A percentile compares a stretch with the other conserved stretches of the same genome.
phyloP scores from a whole-genome alignment of 164 flowering plant species.

The Liquidambar formosana region DNA sequence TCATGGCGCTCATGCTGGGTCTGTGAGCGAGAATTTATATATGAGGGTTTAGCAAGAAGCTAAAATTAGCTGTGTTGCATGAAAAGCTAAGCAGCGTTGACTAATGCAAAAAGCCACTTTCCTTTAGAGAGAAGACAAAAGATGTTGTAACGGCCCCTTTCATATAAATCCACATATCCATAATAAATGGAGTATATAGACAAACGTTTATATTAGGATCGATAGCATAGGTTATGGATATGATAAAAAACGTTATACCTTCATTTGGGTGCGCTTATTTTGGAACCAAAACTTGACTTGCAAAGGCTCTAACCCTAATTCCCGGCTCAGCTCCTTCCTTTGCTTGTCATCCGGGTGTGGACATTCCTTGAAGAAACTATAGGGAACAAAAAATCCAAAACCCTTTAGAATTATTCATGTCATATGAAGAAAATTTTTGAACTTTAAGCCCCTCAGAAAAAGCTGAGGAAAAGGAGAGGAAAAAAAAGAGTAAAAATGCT shows the following conservation, averaged over 20 bases:
- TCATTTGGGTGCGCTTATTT: conserved; percentile 90
- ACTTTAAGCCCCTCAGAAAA: too few relatives aligned
- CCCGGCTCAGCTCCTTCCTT: conserved; percentile 72
- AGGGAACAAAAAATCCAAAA: background rate
- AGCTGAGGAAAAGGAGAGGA: too few relatives aligned
- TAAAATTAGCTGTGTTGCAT: conserved; percentile 22
- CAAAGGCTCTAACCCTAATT: conserved; percentile 72
- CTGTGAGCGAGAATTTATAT: conserved; percentile 23
- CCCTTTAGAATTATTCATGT: background rate
- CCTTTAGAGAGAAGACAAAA: background rate
- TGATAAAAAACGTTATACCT: conserved; percentile 43
- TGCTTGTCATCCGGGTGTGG: conserved; percentile 96
- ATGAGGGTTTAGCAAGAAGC: conserved; percentile 20
- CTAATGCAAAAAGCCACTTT: background rate
- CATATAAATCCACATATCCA: too few relatives aligned
- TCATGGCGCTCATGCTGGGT: conserved; percentile 82
- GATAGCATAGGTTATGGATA: background rate
- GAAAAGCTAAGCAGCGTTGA: too few relatives aligned
- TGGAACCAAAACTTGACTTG: conserved; percentile 98
- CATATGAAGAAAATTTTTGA: too few relatives aligned
- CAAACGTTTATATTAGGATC: background rate
- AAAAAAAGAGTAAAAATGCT: too few relatives aligned
- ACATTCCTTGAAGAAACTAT: conserved; percentile 84
- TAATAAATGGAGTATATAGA: too few relatives aligned
- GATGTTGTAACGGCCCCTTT: conserved; percentile 7